These are phyloP conservation scores for Boletus rubroflammeus DNA, from an alignment of 768 basidiomycete species.

Conservation along the genomic window DNA sequence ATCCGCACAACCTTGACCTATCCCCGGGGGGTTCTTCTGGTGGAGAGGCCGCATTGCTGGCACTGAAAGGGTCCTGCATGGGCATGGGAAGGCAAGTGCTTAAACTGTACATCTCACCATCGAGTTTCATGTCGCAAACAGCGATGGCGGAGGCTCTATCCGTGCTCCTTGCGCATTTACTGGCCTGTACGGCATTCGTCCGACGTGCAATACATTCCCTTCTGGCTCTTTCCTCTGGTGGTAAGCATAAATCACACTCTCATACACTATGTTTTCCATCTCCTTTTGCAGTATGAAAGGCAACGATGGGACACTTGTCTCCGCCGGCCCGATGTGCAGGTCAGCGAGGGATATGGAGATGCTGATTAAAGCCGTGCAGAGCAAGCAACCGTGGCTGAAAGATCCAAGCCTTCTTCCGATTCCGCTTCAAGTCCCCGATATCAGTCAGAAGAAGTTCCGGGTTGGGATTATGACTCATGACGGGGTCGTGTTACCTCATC, in stretches of 20 bases:
- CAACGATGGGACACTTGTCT: constrained; percentile 9
- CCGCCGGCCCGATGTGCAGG: constrained; percentile 27
- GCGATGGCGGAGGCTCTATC: constrained; percentile 38
- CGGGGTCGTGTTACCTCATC: constrained; percentile 36
- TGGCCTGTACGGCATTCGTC: constrained; percentile 43
- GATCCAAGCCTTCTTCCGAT: constrained; percentile 37
- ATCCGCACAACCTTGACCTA: constrained; percentile 43
- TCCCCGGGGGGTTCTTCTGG: constrained; percentile 53
- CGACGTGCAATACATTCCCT: constrained; percentile 34
- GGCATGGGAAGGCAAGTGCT: constrained; percentile 39
- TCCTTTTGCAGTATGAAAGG: constrained; percentile 22
- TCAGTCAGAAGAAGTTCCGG: constrained; percentile 27
- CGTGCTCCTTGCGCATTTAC: constrained; percentile 37
- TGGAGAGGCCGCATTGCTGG: constrained; percentile 48
- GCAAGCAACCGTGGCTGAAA: constrained; percentile 38
- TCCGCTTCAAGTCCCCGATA: constrained; percentile 23
- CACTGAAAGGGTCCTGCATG: constrained; percentile 43
- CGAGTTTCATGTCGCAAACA: constrained; percentile 2
- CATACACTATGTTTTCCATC: constrained; percentile 5
- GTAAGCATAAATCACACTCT: constrained; percentile 13
- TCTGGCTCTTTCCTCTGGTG: constrained; percentile 9
- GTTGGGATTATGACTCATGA: constrained; percentile 35
- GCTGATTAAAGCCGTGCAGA: constrained; percentile 22
- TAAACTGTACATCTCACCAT: constrained; percentile 5
- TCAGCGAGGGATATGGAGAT: constrained; percentile 27